These are phyloP conservation scores for Kalmanozyma brasiliensis DNA, from an alignment of 1,284 basidiomycete genomes.

Conservation along the genomic window DNA sequence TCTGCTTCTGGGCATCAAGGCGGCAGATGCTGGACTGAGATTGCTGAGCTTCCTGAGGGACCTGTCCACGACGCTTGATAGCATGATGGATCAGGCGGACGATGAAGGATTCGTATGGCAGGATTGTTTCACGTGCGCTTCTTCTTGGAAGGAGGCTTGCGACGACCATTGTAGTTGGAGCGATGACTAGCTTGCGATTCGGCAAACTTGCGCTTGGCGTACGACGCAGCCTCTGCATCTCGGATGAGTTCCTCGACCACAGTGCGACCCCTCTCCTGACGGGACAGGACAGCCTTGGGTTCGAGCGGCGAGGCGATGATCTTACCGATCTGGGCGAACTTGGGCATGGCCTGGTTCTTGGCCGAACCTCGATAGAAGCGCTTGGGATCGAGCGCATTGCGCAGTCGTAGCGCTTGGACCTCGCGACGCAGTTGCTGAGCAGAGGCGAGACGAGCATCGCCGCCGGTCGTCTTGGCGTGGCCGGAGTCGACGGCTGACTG, in stretches of 20 bases:
- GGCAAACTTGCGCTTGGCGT: constrained; percentile 92
- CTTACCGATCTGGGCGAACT: constrained; percentile 88
- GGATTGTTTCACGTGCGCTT: constrained; percentile 31
- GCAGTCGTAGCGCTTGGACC: constrained; percentile 88
- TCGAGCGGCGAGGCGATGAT: constrained; percentile 84
- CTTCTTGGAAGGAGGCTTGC: constrained; percentile 41
- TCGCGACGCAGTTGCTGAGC: constrained; percentile 80
- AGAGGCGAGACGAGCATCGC: constrained; percentile 56
- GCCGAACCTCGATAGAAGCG: constrained; percentile 88
- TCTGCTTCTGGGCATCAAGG: no score
- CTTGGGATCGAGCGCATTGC: constrained; percentile 94
- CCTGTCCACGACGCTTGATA: no score
- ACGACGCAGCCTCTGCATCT: constrained; percentile 84
- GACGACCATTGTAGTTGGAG: constrained; percentile 39
- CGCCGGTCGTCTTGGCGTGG: constrained; percentile 45
- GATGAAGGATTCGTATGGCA: no score
- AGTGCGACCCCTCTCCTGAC: constrained; percentile 78
- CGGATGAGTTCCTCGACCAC: constrained; percentile 89
- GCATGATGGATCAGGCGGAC: no score
- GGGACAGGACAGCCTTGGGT: constrained; percentile 77
- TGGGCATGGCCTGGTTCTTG: constrained; percentile 74
- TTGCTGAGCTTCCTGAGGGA: no score
- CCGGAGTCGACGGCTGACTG: constrained; percentile 42
- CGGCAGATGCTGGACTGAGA: no score
- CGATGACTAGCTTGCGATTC: constrained; percentile 70